phyloP scores from a whole-genome alignment of 768 basidiomycete genomes.

The Termitomyces sp. region DNA sequence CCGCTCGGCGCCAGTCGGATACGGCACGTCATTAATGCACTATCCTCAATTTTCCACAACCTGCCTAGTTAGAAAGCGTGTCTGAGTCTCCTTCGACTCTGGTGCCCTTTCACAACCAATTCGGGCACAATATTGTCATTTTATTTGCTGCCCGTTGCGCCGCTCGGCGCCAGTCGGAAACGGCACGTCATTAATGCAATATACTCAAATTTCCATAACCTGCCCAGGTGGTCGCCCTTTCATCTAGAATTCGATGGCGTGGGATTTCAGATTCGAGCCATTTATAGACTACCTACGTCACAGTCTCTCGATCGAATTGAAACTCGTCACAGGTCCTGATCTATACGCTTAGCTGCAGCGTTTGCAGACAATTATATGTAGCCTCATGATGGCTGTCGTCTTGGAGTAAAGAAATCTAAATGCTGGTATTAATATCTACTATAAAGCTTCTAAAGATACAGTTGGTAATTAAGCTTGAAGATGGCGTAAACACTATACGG shows the following conservation, averaged over 20 bases:
- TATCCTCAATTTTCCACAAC: too few relatives aligned
- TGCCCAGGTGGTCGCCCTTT: too few relatives aligned
- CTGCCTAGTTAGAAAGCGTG: too few relatives aligned
- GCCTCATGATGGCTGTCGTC: too few relatives aligned
- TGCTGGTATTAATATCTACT: constrained; percentile 1
- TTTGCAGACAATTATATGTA: too few relatives aligned
- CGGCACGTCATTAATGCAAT: too few relatives aligned
- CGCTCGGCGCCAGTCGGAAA: background rate
- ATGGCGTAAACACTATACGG: background rate
- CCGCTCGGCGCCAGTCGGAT: background rate
- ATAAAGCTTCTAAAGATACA: constrained; percentile 6
- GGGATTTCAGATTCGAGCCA: background rate
- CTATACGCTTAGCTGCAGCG: too few relatives aligned
- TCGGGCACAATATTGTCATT: background rate
- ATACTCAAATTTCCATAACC: too few relatives aligned
- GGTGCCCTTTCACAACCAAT: too few relatives aligned
- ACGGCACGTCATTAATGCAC: too few relatives aligned
- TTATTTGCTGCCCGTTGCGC: background rate
- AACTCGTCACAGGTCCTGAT: too few relatives aligned
- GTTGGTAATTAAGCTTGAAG: background rate
- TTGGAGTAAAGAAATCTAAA: background rate
- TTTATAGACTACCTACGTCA: background rate
- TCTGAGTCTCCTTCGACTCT: too few relatives aligned
- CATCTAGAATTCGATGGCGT: background rate
- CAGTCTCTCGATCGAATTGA: background rate